Evolutionary conservation across 257 asterid species (phyloP).

Genomic region (Petunia secreta): DNA sequence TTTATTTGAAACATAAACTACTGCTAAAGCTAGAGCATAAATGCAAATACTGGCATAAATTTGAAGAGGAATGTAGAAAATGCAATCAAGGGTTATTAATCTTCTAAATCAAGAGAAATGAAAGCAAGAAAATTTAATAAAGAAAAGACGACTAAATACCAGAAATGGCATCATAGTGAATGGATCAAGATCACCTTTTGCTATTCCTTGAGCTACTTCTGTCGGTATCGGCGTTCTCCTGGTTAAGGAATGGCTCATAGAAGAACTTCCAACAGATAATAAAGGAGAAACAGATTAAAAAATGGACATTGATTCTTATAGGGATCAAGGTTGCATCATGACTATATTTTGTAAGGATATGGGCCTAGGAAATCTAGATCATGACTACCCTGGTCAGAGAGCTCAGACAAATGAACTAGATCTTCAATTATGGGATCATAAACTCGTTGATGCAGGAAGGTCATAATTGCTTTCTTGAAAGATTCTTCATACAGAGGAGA

Average conservation of each 20-base stretch:
- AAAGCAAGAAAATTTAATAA: constrained; percentile 15
- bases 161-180: constrained; percentile 71
- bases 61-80: neutral
- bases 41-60: neutral
- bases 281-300: constrained; percentile 11
- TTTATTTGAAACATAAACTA: neutral
- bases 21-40: constrained; percentile 16
- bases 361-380: constrained; percentile 87
- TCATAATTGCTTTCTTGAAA: constrained; percentile 81
- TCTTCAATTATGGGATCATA: constrained; percentile 69
- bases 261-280: constrained; percentile 27
- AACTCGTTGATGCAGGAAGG: constrained; percentile 90
- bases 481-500: constrained; percentile 79
- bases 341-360: constrained; percentile 65
- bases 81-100: constrained; percentile 7
- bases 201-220: constrained; percentile 82
- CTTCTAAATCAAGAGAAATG: constrained; percentile 6
- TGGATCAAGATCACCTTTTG: constrained; percentile 89
- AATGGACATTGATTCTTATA: constrained; percentile 23
- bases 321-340: constrained; percentile 21
- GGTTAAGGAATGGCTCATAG: constrained; percentile 59
- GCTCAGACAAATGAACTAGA: constrained; percentile 66
- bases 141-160: constrained; percentile 46
- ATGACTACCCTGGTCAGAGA: constrained; percentile 45
- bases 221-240: constrained; percentile 64